Conservation (phyloP, 352 stramenopile species). For the Sclerospora graminicola region DNA sequence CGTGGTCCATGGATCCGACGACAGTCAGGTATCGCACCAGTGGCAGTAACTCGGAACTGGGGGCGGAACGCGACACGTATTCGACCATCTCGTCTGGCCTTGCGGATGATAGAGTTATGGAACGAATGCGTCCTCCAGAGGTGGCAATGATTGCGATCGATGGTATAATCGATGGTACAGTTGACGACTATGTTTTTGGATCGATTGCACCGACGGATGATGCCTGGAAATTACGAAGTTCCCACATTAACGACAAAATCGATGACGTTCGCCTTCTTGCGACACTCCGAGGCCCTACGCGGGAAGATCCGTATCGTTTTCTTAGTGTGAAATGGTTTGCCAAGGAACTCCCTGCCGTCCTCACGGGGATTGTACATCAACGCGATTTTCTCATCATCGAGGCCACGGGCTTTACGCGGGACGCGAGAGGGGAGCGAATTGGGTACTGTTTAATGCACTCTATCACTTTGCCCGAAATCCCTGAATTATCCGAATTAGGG, state of each 20-base stretch:
- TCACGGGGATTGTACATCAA: slow-evolving; percentile 23
- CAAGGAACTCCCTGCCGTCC: slow-evolving; percentile 21
- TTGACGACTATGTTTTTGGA: slow-evolving; percentile 46
- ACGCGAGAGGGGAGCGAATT: too few species aligned
- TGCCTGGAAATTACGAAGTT: too few species aligned
- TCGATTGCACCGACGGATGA: too few species aligned
- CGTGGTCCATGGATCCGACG: too few species aligned
- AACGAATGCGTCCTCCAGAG: slow-evolving; percentile 13
- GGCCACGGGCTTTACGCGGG: too few species aligned
- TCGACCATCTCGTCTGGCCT: slow-evolving; percentile 2
- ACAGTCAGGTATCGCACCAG: neutral
- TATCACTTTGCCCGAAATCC: slow-evolving; percentile 18
- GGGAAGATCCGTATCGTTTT: slow-evolving; percentile 33
- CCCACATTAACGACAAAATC: slow-evolving; percentile 38
- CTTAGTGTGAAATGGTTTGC: slow-evolving; percentile 44
- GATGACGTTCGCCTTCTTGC: too few species aligned
- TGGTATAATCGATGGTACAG: slow-evolving; percentile 31
- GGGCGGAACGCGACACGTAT: neutral
- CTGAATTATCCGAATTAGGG: slow-evolving; percentile 17
- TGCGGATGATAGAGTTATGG: slow-evolving; percentile 9
- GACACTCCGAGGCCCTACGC: too few species aligned
- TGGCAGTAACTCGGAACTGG: neutral
- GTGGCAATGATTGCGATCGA: slow-evolving; percentile 32
- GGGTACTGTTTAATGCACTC: too few species aligned
- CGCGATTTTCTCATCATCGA: slow-evolving; percentile 36